A percentile compares a stretch with the other conserved stretches of the same genome.
Conservation (phyloP, 1,139 yeast species). For the Saccharomyces hybrid region DNA sequence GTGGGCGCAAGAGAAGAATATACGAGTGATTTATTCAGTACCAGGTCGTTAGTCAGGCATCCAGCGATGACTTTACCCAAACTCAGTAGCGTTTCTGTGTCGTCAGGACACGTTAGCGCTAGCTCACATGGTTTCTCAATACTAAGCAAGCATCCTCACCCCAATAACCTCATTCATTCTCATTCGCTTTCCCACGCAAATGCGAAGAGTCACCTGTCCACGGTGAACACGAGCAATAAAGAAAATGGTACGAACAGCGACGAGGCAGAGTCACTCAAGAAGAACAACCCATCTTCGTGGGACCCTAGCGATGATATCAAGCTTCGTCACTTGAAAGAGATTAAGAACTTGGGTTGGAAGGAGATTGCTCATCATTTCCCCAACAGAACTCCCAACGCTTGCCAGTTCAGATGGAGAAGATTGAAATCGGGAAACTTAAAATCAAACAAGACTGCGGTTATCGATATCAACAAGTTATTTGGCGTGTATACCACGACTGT, state of each 20-base stretch:
- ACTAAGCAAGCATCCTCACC: not conserved
- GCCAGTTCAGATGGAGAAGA: slow-evolving; percentile 74
- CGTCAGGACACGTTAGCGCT: not conserved
- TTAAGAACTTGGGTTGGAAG: slow-evolving; percentile 69
- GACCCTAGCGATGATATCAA: slow-evolving; percentile 65
- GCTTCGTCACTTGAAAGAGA: slow-evolving; percentile 62
- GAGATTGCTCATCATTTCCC: slow-evolving; percentile 62
- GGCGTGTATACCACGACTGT: not conserved
- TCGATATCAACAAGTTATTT: slow-evolving; percentile 16
- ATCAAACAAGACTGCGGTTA: slow-evolving; percentile 39
- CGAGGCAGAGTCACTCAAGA: not conserved
- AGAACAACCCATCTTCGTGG: slow-evolving; percentile 57
- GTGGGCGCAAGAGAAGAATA: not conserved
- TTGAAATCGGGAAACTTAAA: slow-evolving; percentile 56
- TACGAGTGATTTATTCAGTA: not conserved
- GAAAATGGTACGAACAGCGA: not conserved
- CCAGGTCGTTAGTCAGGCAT: not conserved
- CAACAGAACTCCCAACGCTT: slow-evolving; percentile 69
- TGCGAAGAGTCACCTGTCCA: not conserved
- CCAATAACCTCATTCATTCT: not conserved
- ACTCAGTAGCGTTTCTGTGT: not conserved
- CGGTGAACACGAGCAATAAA: not conserved
- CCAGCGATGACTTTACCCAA: not conserved
- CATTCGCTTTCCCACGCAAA: not conserved
- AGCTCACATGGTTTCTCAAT: not conserved